These are phyloP conservation scores for Sphaerosporella brunnea DNA, from an alignment of 495 filamentous ascomycete genomes.

Conservation along the genomic window DNA sequence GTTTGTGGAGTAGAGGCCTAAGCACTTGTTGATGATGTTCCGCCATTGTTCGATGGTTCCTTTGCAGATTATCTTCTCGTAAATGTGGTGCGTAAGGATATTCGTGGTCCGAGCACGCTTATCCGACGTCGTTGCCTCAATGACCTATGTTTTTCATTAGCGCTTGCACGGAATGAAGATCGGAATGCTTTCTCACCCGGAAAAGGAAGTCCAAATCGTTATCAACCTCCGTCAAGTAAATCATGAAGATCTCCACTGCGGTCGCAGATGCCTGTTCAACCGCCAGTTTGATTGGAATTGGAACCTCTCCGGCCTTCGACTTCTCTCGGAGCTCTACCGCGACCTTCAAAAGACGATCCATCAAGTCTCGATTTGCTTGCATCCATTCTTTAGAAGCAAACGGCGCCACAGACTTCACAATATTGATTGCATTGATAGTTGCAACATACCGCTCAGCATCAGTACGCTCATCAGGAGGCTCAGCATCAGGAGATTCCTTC, in stretches of 20 bases:
- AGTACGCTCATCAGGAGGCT: too few species aligned
- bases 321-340: slow-evolving; percentile 60
- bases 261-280: slow-evolving; percentile 79
- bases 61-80: slow-evolving; percentile 62
- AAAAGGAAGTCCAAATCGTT: slow-evolving; percentile 83
- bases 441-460: slow-evolving; percentile 48
- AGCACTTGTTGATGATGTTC: slow-evolving; percentile 62
- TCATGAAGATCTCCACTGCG: slow-evolving; percentile 68
- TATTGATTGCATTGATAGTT: slow-evolving; percentile 72
- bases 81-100: slow-evolving; percentile 64
- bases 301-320: slow-evolving; percentile 48
- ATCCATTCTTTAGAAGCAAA: slow-evolving; percentile 47
- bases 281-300: slow-evolving; percentile 56
- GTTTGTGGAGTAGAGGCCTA: slow-evolving; percentile 66
- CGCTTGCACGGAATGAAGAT: slow-evolving; percentile 2
- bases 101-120: slow-evolving; percentile 56
- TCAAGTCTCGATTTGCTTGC: slow-evolving; percentile 52
- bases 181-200: slow-evolving; percentile 24
- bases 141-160: slow-evolving; percentile 30
- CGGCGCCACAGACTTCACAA: slow-evolving; percentile 47
- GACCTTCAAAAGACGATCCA: slow-evolving; percentile 45
- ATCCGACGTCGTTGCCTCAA: slow-evolving; percentile 68
- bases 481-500: slow-evolving; percentile 39
- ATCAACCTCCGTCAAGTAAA: slow-evolving; percentile 52
- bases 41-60: slow-evolving; percentile 81